Conservation (phyloP, 768 basidiomycete genomes). For the Termitomyces sp. region DNA sequence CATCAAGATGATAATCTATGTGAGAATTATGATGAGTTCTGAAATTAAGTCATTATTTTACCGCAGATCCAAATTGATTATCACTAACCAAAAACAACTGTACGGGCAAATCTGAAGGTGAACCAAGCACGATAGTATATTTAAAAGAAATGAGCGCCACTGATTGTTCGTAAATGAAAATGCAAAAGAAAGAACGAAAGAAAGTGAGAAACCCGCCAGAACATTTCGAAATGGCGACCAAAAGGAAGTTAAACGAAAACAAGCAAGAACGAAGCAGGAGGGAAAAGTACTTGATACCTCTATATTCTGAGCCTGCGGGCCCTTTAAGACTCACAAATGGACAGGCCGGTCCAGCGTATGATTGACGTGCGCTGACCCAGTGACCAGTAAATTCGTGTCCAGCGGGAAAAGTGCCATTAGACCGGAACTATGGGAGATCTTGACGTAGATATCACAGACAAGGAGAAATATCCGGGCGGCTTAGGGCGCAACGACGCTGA, state of each 20-base stretch:
- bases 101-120: conserved; percentile 28
- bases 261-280: conserved; percentile 15
- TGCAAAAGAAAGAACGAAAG: conserved; percentile 14
- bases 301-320: background rate
- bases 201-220: conserved; percentile 21
- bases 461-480: background rate
- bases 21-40: conserved; percentile 28
- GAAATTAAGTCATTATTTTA: background rate
- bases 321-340: background rate
- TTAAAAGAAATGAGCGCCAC: conserved; percentile 11
- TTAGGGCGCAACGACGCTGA: background rate
- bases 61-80: background rate
- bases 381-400: background rate
- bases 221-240: conserved; percentile 20
- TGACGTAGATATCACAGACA: background rate
- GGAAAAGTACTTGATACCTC: background rate
- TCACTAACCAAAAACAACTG: conserved; percentile 26
- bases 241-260: conserved; percentile 8
- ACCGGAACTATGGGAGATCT: background rate
- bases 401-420: too few species aligned
- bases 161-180: conserved; percentile 6
- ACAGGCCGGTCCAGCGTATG: background rate
- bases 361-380: conserved; percentile 4
- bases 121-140: conserved; percentile 23
- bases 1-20: conserved; percentile 26